A percentile compares a stretch with the other conserved stretches of the same genome.
These are phyloP conservation scores for Eucalyptus pauciflora DNA, from an alignment of 345 rosid genomes.

Conservation along the genomic window DNA sequence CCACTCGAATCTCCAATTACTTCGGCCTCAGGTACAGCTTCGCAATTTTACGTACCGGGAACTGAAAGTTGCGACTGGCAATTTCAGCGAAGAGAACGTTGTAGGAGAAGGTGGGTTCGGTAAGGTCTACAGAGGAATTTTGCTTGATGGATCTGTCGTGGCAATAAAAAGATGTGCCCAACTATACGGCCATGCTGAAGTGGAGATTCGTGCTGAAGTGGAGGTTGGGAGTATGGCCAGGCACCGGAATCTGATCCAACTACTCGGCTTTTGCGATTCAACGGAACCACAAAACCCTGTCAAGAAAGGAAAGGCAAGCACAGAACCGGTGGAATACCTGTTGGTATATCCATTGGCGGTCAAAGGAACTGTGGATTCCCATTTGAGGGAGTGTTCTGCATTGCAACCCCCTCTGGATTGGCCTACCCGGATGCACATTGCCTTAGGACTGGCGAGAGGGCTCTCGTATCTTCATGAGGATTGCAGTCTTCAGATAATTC, in stretches of 20 bases:
- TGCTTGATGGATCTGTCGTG: background rate
- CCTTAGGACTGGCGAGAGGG: background rate
- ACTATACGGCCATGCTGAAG: background rate
- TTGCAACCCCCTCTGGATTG: background rate
- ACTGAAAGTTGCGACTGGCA: background rate
- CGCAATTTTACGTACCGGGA: background rate
- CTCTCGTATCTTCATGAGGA: background rate
- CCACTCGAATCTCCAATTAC: background rate
- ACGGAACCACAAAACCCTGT: background rate
- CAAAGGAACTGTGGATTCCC: background rate
- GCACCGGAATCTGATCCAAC: background rate
- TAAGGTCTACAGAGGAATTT: background rate
- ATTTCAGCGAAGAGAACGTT: background rate
- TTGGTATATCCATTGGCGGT: background rate
- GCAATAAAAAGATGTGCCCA: background rate
- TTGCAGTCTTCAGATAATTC: background rate
- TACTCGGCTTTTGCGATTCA: background rate
- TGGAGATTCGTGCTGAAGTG: background rate
- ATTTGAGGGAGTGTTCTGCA: background rate
- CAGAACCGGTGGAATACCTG: background rate
- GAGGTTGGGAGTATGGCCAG: background rate
- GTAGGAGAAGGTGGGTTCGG: background rate
- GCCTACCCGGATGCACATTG: background rate
- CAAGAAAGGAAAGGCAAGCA: background rate
- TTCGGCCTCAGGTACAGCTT: background rate